Evolutionary conservation across 495 filamentous ascomycete genomes (phyloP).

Genomic region (Hyaloscypha hepaticicola): DNA sequence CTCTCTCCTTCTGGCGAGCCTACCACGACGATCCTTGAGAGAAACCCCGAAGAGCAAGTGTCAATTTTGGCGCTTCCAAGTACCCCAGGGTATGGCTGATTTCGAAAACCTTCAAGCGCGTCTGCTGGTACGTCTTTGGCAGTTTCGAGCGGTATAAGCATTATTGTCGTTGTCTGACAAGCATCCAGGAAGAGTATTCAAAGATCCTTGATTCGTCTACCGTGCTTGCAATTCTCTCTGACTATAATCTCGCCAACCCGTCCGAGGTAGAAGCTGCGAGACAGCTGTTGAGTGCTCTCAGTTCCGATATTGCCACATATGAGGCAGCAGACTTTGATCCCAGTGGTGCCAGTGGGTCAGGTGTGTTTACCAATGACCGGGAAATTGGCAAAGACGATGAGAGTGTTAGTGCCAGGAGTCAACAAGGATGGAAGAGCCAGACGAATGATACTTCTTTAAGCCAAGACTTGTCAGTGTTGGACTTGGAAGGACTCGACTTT

Average conservation of each 20-base stretch:
- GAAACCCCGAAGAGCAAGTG: background rate
- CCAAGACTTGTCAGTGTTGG: slow-evolving; percentile 26
- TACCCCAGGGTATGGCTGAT: slow-evolving; percentile 3
- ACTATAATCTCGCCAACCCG: slow-evolving; percentile 57
- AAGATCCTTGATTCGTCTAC: slow-evolving; percentile 55
- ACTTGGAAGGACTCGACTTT: slow-evolving; percentile 34
- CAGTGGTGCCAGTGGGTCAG: slow-evolving; percentile 59
- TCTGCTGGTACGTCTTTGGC: slow-evolving; percentile 11
- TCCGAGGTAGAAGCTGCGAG: slow-evolving; percentile 52
- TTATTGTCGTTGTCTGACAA: too few relatives aligned
- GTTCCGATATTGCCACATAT: slow-evolving; percentile 58
- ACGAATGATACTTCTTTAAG: slow-evolving; percentile 24
- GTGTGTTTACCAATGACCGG: slow-evolving; percentile 1
- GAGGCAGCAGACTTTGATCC: slow-evolving; percentile 75
- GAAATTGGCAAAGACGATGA: slow-evolving; percentile 29
- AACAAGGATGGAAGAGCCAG: slow-evolving; percentile 20
- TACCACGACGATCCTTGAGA: background rate
- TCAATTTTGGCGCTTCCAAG: background rate
- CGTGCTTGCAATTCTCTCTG: slow-evolving; percentile 62
- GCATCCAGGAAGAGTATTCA: slow-evolving; percentile 21
- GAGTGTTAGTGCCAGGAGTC: slow-evolving; percentile 24
- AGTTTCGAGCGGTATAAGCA: background rate
- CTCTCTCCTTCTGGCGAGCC: background rate
- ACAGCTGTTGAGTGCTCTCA: slow-evolving; percentile 55
- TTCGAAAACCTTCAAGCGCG: slow-evolving; percentile 2